Conservation (phyloP, 1,139 yeast species). For the Protomyces inundatus region DNA sequence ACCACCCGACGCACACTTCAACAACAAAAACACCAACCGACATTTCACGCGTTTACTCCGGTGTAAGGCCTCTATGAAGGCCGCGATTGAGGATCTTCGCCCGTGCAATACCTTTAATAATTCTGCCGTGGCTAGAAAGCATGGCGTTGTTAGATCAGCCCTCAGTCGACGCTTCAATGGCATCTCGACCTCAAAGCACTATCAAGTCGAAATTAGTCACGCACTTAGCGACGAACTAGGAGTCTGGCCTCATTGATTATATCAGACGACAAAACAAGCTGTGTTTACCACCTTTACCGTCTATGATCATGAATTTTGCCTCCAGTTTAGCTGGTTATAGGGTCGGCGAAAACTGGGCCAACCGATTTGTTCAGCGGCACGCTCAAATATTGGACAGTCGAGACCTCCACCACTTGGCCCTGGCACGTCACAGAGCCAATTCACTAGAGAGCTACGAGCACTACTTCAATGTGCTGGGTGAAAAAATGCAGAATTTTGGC, state of each 20-base stretch:
- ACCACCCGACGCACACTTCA: no score
- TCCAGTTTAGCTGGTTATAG: not conserved
- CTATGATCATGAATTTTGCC: not conserved
- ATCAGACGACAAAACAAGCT: not conserved
- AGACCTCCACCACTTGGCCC: not conserved
- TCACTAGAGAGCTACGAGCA: no score
- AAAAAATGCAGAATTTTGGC: not conserved
- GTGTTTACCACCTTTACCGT: not conserved
- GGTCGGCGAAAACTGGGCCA: not conserved
- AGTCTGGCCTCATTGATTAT: not conserved
- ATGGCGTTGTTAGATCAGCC: not conserved
- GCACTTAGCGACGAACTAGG: not conserved
- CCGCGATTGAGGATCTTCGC: no score
- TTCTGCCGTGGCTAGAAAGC: no score
- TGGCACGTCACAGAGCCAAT: not conserved
- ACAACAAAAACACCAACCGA: no score
- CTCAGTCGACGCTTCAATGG: not conserved
- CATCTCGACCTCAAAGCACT: not conserved
- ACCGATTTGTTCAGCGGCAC: not conserved
- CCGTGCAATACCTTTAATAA: no score
- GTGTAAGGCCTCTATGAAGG: no score
- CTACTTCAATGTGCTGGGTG: not conserved
- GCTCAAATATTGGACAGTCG: not conserved
- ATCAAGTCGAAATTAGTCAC: not conserved
- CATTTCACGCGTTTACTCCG: no score